Conservation (phyloP, 2,329 filamentous ascomycete species). For the Albifimbria verrucaria region DNA sequence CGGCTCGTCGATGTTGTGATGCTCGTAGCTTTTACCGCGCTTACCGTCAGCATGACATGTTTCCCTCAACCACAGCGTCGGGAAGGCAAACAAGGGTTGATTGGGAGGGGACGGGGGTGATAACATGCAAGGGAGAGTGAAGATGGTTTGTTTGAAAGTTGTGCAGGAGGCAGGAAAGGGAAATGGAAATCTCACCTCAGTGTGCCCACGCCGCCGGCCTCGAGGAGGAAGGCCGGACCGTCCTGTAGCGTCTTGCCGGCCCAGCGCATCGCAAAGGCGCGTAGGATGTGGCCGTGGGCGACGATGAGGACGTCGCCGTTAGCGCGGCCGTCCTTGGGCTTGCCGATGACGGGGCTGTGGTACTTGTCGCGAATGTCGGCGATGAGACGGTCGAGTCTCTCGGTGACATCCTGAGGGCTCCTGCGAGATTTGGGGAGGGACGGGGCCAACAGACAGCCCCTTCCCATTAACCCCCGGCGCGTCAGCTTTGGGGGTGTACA, state of each 20-base stretch:
- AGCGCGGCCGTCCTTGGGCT: constrained; percentile 36
- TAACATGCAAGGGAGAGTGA: too few species aligned
- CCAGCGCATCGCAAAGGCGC: constrained; percentile 88
- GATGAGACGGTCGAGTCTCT: constrained; percentile 73
- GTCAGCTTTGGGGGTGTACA: too few species aligned
- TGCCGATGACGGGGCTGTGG: constrained; percentile 60
- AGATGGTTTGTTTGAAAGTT: too few species aligned
- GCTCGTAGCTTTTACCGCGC: constrained; percentile 63
- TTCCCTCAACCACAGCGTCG: not conserved
- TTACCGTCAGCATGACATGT: constrained; percentile 8
- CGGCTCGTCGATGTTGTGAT: constrained; percentile 73
- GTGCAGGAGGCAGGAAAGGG: too few species aligned
- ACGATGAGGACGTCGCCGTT: constrained; percentile 57
- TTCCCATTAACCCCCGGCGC: too few species aligned
- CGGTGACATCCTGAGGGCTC: constrained; percentile 68
- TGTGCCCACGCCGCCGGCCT: constrained; percentile 81
- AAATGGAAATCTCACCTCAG: constrained; percentile 57
- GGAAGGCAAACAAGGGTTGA: not conserved
- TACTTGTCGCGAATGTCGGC: constrained; percentile 65
- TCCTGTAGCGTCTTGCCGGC: constrained; percentile 68
- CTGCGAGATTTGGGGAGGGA: constrained; percentile 29
- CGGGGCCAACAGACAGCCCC: constrained; percentile 3
- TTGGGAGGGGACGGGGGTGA: not conserved
- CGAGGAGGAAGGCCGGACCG: constrained; percentile 77
- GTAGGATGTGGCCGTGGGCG: constrained; percentile 85